Evolutionary conservation across 352 stramenopile species (phyloP).

Genomic region (Phytopythium sindhum): DNA sequence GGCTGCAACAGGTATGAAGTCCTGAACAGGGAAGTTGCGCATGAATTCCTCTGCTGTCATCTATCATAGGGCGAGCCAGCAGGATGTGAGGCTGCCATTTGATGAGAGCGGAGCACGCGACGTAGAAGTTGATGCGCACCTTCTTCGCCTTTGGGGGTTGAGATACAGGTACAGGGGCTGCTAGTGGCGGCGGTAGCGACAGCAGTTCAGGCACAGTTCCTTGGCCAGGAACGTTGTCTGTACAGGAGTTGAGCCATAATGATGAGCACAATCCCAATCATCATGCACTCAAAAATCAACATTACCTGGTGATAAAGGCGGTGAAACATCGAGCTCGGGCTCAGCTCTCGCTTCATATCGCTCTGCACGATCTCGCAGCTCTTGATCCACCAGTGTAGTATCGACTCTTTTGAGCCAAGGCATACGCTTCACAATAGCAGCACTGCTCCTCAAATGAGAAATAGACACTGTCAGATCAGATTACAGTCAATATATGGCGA

Average conservation of each 20-base stretch:
- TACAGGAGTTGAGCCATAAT: neutral
- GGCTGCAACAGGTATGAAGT: conserved; percentile 50
- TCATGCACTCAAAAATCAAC: neutral
- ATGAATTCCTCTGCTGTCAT: conserved; percentile 57
- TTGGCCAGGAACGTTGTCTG: neutral
- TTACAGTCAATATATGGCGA: neutral
- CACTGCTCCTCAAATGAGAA: conserved; percentile 9
- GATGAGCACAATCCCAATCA: neutral
- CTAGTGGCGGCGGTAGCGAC: neutral
- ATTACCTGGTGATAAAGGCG: neutral
- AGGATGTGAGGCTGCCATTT: too few species aligned
- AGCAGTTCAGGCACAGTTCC: neutral
- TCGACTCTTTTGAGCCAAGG: conserved; percentile 57
- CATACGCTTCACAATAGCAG: conserved; percentile 30
- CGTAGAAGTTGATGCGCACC: neutral
- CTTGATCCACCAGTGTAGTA: conserved; percentile 34
- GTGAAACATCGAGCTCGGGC: neutral
- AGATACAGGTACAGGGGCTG: neutral
- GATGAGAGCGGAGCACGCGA: neutral
- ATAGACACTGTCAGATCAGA: neutral
- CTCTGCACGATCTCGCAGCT: conserved; percentile 21
- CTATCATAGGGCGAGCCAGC: conserved; percentile 8
- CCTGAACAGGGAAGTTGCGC: conserved; percentile 65
- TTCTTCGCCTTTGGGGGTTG: neutral
- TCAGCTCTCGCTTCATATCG: neutral